phyloP scores from a whole-genome alignment of 345 rosid species.

The Gossypium herbaceum region DNA sequence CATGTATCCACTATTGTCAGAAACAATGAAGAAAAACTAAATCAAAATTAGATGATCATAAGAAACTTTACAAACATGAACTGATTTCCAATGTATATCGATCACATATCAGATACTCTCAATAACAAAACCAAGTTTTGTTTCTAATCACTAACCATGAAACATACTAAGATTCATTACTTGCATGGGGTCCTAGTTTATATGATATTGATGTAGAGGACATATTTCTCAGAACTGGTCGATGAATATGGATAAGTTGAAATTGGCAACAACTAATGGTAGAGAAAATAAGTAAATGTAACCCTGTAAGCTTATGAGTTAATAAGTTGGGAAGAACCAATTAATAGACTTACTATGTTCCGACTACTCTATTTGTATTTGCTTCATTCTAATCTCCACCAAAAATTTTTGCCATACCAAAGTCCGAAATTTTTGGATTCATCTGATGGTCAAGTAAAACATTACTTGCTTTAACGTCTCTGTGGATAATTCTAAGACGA shows the following conservation, averaged over 20 bases:
- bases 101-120: neutral
- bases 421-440: conserved; percentile 1
- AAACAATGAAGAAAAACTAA: neutral
- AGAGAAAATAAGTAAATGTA: no score
- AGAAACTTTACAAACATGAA: neutral
- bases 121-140: no score
- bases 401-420: neutral
- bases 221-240: neutral
- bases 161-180: neutral
- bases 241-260: no score
- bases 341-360: neutral
- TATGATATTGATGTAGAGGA: neutral
- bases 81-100: neutral
- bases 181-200: neutral
- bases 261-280: no score
- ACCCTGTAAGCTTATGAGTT: neutral
- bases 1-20: conserved; percentile 20
- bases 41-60: neutral
- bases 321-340: neutral
- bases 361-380: neutral
- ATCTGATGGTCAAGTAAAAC: conserved; percentile 3
- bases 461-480: conserved; percentile 5
- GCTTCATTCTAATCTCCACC: neutral
- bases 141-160: neutral
- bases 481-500: neutral